Evolutionary conservation across 2,329 filamentous ascomycete species (phyloP), one percentile per base, ranked within the genome.

Genomic region (Botrytis sinoallii): DNA sequence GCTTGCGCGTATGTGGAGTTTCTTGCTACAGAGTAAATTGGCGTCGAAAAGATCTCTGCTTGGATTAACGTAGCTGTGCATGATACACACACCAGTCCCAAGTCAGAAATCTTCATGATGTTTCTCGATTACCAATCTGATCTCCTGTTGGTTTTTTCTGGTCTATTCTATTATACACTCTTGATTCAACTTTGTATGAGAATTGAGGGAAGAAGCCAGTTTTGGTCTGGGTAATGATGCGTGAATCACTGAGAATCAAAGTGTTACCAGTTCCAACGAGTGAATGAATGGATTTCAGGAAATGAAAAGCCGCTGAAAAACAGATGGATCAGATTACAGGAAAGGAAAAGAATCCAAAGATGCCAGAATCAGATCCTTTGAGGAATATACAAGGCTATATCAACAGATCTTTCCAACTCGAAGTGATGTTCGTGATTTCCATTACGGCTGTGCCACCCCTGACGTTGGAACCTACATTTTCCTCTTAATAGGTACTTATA

Each of bases 11-110:
- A 72, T 4, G 29, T 68, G 9, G 71, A 68, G 42, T 72, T 72
- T 52, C 52, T 68, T 40, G 71, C 32, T n/a, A 72, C 40, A 60
- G 64, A 68, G 35, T 72, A 72, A 29, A 72, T 60, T 12, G 42
- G 55, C 4, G 63, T 69, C 44, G 63, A 68, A 12, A 61, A 72
- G 22, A 25, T 44, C 25, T 68, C 48, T 42, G 71, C 64, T 52
- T 72, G 71, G 12, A 48, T 69, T 8, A 59, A 48, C 18, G 65
- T 57, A n/a, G 42, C 52, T 22, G 71, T 46, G 22, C 71, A 68
- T n/a, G 40, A n/a, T 4, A 60, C 52, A n/a, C 71, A 68, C 7
- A 72, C 40, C 4, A 69, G n/a, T 48, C 71, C 64, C 8, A 72
- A 59, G 38, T 44, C 64, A 18, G 40, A 35, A 42, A 69, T 25